phyloP scores from a whole-genome alignment of 2,329 filamentous ascomycete genomes.

The Teratosphaeria epicoccoides region DNA sequence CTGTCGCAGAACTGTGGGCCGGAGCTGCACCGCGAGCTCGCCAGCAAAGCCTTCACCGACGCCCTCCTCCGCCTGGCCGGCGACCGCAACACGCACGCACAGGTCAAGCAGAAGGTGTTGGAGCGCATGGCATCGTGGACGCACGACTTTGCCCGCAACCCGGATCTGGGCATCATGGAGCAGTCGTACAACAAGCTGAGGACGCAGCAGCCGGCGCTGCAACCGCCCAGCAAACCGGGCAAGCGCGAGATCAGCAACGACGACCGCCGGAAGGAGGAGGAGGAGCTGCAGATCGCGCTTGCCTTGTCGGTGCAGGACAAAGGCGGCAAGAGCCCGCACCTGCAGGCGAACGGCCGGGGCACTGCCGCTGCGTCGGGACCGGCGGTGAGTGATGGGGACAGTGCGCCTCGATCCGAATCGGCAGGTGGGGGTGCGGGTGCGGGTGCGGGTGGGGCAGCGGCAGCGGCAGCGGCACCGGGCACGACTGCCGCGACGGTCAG shows the following conservation, averaged over 20 bases:
- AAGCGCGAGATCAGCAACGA: constrained; percentile 84
- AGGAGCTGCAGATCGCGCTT: constrained; percentile 92
- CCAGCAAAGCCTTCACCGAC: constrained; percentile 88
- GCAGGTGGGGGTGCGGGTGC: too few species aligned
- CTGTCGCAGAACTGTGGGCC: constrained; percentile 86
- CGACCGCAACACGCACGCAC: constrained; percentile 87
- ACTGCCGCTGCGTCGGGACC: constrained; percentile 4
- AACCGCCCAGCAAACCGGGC: constrained; percentile 75
- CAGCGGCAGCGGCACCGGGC: constrained; percentile 36
- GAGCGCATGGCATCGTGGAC: constrained; percentile 96
- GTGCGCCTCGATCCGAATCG: neutral
- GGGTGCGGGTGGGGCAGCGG: too few species aligned
- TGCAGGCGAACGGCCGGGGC: constrained; percentile 12
- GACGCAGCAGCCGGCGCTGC: constrained; percentile 64
- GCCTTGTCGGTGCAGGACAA: constrained; percentile 89
- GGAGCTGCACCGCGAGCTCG: constrained; percentile 77
- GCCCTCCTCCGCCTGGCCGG: constrained; percentile 80
- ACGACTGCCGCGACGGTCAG: constrained; percentile 96
- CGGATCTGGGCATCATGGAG: constrained; percentile 94
- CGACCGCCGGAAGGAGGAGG: constrained; percentile 90
- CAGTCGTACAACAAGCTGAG: constrained; percentile 86
- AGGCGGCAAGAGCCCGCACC: constrained; percentile 25
- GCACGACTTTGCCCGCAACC: constrained; percentile 81
- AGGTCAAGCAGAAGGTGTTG: constrained; percentile 93
- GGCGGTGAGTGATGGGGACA: constrained; percentile 5